Evolutionary conservation across 2,329 filamentous ascomycete genomes (phyloP).

Genomic region (Teratosphaeria pseudoeucalypti): DNA sequence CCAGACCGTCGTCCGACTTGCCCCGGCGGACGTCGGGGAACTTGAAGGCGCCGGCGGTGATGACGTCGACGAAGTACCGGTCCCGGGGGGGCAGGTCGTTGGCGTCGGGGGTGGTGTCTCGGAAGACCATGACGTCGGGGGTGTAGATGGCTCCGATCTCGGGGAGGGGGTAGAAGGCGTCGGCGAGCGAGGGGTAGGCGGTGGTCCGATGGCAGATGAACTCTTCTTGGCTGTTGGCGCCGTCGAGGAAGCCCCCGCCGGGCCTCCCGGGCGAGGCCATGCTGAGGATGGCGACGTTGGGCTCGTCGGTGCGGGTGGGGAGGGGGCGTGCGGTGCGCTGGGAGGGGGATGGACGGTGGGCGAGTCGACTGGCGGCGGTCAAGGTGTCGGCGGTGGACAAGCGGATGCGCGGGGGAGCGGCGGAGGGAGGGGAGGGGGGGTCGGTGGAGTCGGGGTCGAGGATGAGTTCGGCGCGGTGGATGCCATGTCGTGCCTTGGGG

Average conservation of each 20-base stretch:
- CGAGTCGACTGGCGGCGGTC: slow-evolving; percentile 33
- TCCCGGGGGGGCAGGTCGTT: slow-evolving; percentile 37
- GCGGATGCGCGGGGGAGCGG: slow-evolving; percentile 27
- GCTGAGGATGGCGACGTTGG: slow-evolving; percentile 48
- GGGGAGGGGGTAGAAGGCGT: slow-evolving; percentile 50
- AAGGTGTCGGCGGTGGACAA: slow-evolving; percentile 45
- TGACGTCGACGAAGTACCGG: slow-evolving; percentile 49
- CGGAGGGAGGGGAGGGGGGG: background rate
- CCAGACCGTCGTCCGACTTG: slow-evolving; percentile 20
- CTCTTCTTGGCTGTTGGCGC: slow-evolving; percentile 52
- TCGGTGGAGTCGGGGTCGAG: slow-evolving; percentile 24
- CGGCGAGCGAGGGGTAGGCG: slow-evolving; percentile 46
- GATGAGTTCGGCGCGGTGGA: slow-evolving; percentile 43
- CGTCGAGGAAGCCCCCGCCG: slow-evolving; percentile 51
- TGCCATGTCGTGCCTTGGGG: slow-evolving; percentile 45
- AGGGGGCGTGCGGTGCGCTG: slow-evolving; percentile 11
- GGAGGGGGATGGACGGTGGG: slow-evolving; percentile 13
- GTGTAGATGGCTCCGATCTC: slow-evolving; percentile 48
- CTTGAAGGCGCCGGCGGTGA: slow-evolving; percentile 49
- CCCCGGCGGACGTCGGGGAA: slow-evolving; percentile 42
- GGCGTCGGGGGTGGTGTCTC: slow-evolving; percentile 29
- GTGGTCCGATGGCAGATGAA: slow-evolving; percentile 52
- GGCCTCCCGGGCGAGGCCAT: slow-evolving; percentile 54
- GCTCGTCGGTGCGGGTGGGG: slow-evolving; percentile 11
- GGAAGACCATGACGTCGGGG: slow-evolving; percentile 50